Evolutionary conservation across 1,284 basidiomycete species (phyloP).

Genomic region (Mycosarcoma maydis): DNA sequence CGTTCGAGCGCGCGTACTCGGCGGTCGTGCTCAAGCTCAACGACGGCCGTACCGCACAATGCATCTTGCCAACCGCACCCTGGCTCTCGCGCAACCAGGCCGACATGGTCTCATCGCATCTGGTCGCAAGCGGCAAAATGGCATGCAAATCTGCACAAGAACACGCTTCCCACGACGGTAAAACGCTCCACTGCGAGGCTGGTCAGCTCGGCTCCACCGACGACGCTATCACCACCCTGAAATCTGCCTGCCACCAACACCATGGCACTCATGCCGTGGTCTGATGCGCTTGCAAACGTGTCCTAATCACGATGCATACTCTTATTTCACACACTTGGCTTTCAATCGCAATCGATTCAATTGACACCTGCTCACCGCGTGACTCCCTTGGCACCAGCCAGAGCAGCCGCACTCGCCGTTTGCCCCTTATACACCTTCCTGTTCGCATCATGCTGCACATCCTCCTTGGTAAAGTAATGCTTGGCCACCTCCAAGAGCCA

Average conservation of each 20-base stretch:
- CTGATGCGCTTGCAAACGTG: too few species aligned
- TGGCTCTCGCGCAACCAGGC: conserved; percentile 4
- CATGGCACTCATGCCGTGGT: background rate
- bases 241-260: conserved; percentile 8
- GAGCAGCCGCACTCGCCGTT: conserved; percentile 19
- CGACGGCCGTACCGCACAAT: conserved; percentile 1
- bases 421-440: conserved; percentile 28
- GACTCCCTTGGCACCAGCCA: background rate
- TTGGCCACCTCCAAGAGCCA: conserved; percentile 83
- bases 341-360: too few species aligned
- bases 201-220: conserved; percentile 4
- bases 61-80: conserved; percentile 10
- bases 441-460: conserved; percentile 34
- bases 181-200: conserved; percentile 8
- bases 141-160: background rate
- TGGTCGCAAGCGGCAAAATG: conserved; percentile 18
- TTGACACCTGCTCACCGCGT: too few species aligned
- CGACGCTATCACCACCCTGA: conserved; percentile 1
- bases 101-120: conserved; percentile 15
- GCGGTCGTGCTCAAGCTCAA: conserved; percentile 13
- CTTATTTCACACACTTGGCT: too few species aligned
- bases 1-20: background rate
- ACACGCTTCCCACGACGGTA: background rate
- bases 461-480: conserved; percentile 57
- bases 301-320: too few species aligned